Evolutionary conservation across 352 stramenopile genomes (phyloP).

Genomic region (Pythium biforme): DNA sequence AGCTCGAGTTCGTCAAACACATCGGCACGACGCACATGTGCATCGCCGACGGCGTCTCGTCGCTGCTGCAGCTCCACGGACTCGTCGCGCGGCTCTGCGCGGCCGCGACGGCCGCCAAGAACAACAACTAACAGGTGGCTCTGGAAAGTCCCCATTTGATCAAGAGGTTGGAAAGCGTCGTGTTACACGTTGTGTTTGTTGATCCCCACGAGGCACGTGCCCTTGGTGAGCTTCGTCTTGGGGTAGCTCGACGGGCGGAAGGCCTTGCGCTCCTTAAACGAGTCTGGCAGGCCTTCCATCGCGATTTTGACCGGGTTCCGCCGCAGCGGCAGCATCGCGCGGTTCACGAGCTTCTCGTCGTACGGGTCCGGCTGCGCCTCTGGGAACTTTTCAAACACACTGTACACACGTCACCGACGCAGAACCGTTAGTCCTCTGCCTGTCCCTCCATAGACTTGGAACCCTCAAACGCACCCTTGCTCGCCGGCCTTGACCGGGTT

Average conservation of each 20-base stretch:
- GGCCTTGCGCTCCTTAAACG: constrained; percentile 64
- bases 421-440: background rate
- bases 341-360: constrained; percentile 69
- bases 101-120: constrained; percentile 29
- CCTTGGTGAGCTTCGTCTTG: constrained; percentile 73
- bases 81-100: constrained; percentile 82
- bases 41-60: constrained; percentile 92
- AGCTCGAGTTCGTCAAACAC: constrained; percentile 91
- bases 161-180: too few relatives aligned
- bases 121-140: constrained; percentile 5
- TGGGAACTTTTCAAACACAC: constrained; percentile 68
- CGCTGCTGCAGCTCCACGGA: constrained; percentile 94
- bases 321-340: constrained; percentile 68
- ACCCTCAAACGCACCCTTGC: constrained; percentile 33
- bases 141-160: too few relatives aligned
- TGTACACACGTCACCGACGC: constrained; percentile 18
- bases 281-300: constrained; percentile 52
- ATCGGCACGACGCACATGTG: constrained; percentile 92
- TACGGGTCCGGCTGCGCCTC: constrained; percentile 65
- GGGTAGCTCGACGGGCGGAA: constrained; percentile 63
- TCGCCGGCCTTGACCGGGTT: constrained; percentile 64
- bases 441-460: background rate
- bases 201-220: constrained; percentile 74
- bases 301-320: constrained; percentile 69
- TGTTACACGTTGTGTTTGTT: constrained; percentile 73